Evolutionary conservation across 805 yeast genomes (phyloP).

Genomic region (Teunomyces pallodes): DNA sequence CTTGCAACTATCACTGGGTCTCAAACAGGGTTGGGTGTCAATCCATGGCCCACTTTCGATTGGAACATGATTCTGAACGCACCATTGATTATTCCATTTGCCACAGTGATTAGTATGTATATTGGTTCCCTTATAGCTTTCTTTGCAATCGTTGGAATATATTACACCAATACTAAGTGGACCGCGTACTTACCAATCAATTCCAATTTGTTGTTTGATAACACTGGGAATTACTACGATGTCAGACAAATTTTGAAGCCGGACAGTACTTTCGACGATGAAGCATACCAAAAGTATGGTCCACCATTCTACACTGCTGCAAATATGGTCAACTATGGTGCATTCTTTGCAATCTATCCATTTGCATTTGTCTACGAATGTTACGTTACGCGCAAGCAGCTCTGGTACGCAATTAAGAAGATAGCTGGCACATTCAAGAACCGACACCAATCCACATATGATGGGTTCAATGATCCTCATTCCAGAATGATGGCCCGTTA

Average conservation of each 20-base stretch:
- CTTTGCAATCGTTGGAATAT: constrained; percentile 23
- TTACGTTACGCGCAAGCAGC: constrained; percentile 11
- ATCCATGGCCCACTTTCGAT: constrained; percentile 30
- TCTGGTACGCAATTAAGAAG: constrained; percentile 10
- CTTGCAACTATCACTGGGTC: constrained; percentile 49
- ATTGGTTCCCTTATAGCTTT: constrained; percentile 23
- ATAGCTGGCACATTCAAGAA: constrained; percentile 10
- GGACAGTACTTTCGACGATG: constrained; percentile 11
- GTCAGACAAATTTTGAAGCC: constrained; percentile 11
- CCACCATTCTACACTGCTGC: constrained; percentile 24
- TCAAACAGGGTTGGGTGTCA: constrained; percentile 30
- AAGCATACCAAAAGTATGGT: constrained; percentile 16
- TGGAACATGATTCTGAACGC: constrained; percentile 21
- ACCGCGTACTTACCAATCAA: constrained; percentile 28
- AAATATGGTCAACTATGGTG: constrained; percentile 20
- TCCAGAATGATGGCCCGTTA: constrained; percentile 32
- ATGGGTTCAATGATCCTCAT: constrained; percentile 33
- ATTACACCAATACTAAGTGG: constrained; percentile 28
- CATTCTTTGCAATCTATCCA: constrained; percentile 24
- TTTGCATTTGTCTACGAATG: constrained; percentile 22
- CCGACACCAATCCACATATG: constrained; percentile 24
- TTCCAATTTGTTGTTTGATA: constrained; percentile 20
- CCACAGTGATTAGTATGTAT: constrained; percentile 9
- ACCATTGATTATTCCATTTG: constrained; percentile 23
- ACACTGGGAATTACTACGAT: constrained; percentile 21